phyloP scores from a whole-genome alignment of 1,284 basidiomycete genomes.

The Papiliotrema fonsecae region DNA sequence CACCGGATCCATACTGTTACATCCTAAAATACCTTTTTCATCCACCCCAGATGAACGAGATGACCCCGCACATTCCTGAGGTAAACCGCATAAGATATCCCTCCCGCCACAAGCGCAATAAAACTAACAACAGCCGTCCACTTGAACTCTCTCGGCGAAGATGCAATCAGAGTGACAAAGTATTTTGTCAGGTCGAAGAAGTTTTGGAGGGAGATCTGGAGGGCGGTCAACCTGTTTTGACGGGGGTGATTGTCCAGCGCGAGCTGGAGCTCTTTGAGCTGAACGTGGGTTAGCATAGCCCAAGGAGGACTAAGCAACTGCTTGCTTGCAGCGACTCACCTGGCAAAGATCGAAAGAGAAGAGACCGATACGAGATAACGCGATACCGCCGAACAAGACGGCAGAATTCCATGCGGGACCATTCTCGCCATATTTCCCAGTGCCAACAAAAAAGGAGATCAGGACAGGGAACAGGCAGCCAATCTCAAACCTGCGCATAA shows the following conservation, averaged over 20 bases:
- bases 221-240: slow-evolving; percentile 44
- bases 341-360: slow-evolving; percentile 52
- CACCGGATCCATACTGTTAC: too few relatives aligned
- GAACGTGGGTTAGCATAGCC: too few relatives aligned
- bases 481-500: slow-evolving; percentile 45
- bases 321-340: slow-evolving; percentile 9
- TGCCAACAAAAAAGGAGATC: slow-evolving; percentile 28
- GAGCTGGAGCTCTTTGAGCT: slow-evolving; percentile 48
- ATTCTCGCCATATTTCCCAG: slow-evolving; percentile 30
- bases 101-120: slow-evolving; percentile 33
- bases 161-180: slow-evolving; percentile 27
- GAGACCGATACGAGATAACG: slow-evolving; percentile 43
- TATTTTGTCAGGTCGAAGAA: slow-evolving; percentile 47
- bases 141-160: slow-evolving; percentile 34
- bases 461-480: slow-evolving; percentile 39
- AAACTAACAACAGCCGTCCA: slow-evolving; percentile 48
- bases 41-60: slow-evolving; percentile 32
- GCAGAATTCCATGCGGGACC: slow-evolving; percentile 31
- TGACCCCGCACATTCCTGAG: slow-evolving; percentile 35
- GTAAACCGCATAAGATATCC: slow-evolving; percentile 29
- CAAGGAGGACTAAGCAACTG: slow-evolving; percentile 1
- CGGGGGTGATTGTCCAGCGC: slow-evolving; percentile 44
- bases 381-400: slow-evolving; percentile 36
- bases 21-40: slow-evolving; percentile 14
- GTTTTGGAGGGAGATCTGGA: slow-evolving; percentile 48